phyloP scores from a whole-genome alignment of 805 yeast genomes.

The Candida adriatica region DNA sequence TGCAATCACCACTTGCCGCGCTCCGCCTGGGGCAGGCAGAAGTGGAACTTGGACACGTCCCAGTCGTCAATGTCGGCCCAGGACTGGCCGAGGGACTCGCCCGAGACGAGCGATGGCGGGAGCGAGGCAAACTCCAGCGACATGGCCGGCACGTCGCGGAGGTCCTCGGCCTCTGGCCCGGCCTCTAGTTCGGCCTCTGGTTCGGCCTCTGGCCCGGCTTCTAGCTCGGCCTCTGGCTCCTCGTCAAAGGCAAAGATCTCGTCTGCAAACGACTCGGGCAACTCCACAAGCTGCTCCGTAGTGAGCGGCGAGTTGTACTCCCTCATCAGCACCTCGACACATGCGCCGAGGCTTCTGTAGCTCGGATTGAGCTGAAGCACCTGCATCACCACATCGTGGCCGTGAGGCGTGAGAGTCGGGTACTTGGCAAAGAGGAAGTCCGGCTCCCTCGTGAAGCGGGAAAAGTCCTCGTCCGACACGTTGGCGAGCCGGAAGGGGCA shows the following conservation, averaged over 20 bases:
- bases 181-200: not conserved
- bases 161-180: not conserved
- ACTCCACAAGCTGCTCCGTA: conserved; percentile 51
- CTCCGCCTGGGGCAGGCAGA: conserved; percentile 7
- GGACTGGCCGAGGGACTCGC: conserved; percentile 11
- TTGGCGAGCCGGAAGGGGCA: conserved; percentile 78
- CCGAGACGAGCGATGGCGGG: conserved; percentile 3
- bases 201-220: not conserved
- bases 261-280: conserved; percentile 17
- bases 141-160: not conserved
- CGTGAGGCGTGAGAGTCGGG: conserved; percentile 65
- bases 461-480: conserved; percentile 57
- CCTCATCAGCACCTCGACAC: conserved; percentile 38
- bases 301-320: conserved; percentile 37
- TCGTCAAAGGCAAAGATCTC: conserved; percentile 10
- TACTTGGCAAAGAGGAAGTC: conserved; percentile 70
- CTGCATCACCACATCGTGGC: conserved; percentile 59
- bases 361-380: conserved; percentile 63
- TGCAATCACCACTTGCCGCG: no score
- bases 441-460: conserved; percentile 60
- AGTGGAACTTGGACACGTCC: conserved; percentile 8
- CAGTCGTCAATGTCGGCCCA: conserved; percentile 16
- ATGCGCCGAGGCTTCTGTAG: conserved; percentile 41
- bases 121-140: conserved; percentile 2
- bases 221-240: not conserved